Base-by-base conservation (phyloP, 2,329 filamentous ascomycete species). In the Diaporthe humulicola region DNA sequence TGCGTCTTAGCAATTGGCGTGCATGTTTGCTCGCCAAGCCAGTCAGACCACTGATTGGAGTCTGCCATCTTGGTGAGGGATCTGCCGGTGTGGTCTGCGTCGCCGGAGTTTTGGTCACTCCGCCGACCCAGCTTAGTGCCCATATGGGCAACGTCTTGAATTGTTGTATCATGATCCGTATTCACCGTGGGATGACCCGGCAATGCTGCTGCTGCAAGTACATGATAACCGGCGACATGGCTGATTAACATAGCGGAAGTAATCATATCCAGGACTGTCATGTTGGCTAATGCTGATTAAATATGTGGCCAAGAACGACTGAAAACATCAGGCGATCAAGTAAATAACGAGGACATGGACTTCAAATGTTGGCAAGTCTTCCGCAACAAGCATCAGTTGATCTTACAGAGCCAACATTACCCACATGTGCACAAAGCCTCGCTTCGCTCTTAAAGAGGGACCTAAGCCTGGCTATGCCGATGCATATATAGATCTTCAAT, bases 1-100 rank as follows among this genome's bases (percentile, higher is more conserved):
- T 75, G 73, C 15, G 75, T 74, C 19, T 74, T 75, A 40, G 75
- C 60, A 5, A 78, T 70, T 0, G 79, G 79, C 19, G 42, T 57
- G 74, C 77, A 78, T 3, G n/a, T 64, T 48, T 80, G 79, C 50
- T 77, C 69, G 38, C 76, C 77, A 38, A 79, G 76, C 50, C 78
- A 79, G 73, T 80, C 79, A 8, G 57, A 66, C 79, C 77, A 80
- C 72, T 71, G 70, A 14, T 58, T 22, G 3, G 70, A 6, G 3
- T 30, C 56, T 22, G 56, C 61, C 61, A 33, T 50, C 42, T 67
- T 30, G 22, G 19, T 67, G 42, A 50, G 42, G 36, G 42, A 36
- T 25, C 30, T 67, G 61, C 42, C 22, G 28, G 22, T 15, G 28
- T 67, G 19, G 12, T 12, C 40, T 4, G 42, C 36, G n/a, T 1